Evolutionary conservation across 805 yeast genomes (phyloP).

Genomic region (Candida patagonica): DNA sequence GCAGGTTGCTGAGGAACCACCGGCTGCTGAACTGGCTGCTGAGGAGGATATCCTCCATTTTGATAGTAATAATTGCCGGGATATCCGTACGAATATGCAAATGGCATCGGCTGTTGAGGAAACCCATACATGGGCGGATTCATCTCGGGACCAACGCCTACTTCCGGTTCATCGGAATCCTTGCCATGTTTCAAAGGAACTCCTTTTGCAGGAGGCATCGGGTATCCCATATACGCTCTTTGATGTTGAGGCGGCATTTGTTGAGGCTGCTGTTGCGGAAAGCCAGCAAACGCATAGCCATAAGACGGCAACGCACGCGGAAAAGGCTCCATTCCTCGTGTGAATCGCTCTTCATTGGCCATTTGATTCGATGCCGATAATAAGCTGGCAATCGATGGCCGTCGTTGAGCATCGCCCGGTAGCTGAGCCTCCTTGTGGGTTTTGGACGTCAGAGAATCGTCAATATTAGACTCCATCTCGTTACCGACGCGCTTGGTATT

Average conservation of each 20-base stretch:
- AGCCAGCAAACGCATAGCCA: constrained; percentile 3
- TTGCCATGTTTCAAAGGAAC: neutral
- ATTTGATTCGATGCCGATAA: constrained; percentile 1
- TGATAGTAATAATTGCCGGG: neutral
- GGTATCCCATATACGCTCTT: neutral
- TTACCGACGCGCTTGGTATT: neutral
- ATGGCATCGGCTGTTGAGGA: neutral
- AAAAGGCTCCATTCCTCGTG: neutral
- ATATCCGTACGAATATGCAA: neutral
- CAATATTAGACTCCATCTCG: constrained; percentile 2
- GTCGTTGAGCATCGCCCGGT: constrained; percentile 7
- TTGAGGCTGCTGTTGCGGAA: neutral
- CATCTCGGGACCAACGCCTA: neutral
- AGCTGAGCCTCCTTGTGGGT: neutral
- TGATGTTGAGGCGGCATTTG: too few relatives aligned
- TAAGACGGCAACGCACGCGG: constrained; percentile 1
- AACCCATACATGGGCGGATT: neutral
- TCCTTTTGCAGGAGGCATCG: neutral
- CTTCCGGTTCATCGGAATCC: neutral
- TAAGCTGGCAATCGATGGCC: constrained; percentile 14
- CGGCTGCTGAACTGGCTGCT: neutral
- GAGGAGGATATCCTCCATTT: neutral
- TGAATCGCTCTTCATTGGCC: neutral
- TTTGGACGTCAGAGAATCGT: neutral
- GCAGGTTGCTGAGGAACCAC: neutral